Base-by-base conservation (phyloP, 2,329 filamentous ascomycete genomes). In the Colletotrichum abscissum region DNA sequence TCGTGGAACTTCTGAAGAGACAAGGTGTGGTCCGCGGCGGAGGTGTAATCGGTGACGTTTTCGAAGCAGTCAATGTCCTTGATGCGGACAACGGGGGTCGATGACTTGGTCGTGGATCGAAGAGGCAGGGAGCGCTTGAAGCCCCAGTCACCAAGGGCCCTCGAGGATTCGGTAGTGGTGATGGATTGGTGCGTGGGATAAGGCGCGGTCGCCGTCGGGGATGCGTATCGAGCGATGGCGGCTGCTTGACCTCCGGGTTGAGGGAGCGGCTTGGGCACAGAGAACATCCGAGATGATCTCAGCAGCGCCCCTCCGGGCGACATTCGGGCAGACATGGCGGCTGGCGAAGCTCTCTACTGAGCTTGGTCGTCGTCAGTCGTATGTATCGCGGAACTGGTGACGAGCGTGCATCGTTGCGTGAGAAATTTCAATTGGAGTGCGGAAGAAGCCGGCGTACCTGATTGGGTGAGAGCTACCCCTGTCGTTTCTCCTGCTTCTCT, bases 1-100 rank as follows among this genome's bases (percentile, higher is more conserved):
- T 97, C 94, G 80, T 95, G 93, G 85, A 93, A 98, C 86, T 98
- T 98, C 80, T 91, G 87, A 69, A 97, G 86, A 8, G 94, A 95
- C 77, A 95, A 85, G 64, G 92, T 90, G 83, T 97, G 94, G 81
- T 98, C 94, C 69, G 92, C 90, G 0, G 95, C 93, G 49, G 94
- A 95, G 75, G 91, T 88, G 83, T 95, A 98, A 79, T 98, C 95
- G 79, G 95, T 98, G 77, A 98, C 89, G 81, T 95, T 93, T 83
- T 98, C 95, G 77, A 92, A 89, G 2, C 94, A 94, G 85, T 98
- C 96, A 76, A 97, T 88, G 73, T 93, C 89, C 78, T 91, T 92
- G 77, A 98, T 85, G 76, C 94, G 91, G 67, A 98, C 89, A 63
- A 94, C 87, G 11, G 95, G 94, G n/a, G 91, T 92, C 7, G 92